Percentiles rank a stretch among this genome's conserved stretches.
These are phyloP conservation scores for Metschnikowia chrysomelidarum DNA, from an alignment of 805 yeast species.

Conservation along the genomic window DNA sequence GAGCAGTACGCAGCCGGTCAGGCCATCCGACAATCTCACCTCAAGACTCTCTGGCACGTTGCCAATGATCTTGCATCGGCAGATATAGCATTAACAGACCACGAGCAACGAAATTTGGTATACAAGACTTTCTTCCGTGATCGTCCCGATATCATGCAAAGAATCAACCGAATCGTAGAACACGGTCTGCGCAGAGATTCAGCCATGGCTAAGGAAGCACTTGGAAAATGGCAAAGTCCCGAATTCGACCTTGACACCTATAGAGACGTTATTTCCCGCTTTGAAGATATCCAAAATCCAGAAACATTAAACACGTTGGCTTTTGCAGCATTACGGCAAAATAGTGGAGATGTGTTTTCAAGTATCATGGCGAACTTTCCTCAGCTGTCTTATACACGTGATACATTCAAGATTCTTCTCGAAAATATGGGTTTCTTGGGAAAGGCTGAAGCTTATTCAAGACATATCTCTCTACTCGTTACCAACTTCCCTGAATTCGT, in stretches of 20 bases:
- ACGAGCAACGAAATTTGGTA: slow-evolving; percentile 30
- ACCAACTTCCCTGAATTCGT: slow-evolving; percentile 5
- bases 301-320: slow-evolving; percentile 28
- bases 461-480: slow-evolving; percentile 6
- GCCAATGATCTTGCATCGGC: slow-evolving; percentile 27
- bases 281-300: slow-evolving; percentile 12
- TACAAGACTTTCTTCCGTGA: slow-evolving; percentile 34
- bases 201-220: neutral
- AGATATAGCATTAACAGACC: slow-evolving; percentile 27
- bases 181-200: slow-evolving; percentile 1
- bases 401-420: slow-evolving; percentile 16
- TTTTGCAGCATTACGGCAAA: slow-evolving; percentile 30
- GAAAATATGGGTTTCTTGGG: slow-evolving; percentile 14
- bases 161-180: slow-evolving; percentile 8
- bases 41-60: slow-evolving; percentile 23
- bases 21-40: slow-evolving; percentile 20
- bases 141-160: slow-evolving; percentile 20
- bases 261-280: slow-evolving; percentile 18
- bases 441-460: slow-evolving; percentile 1
- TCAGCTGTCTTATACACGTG: slow-evolving; percentile 8
- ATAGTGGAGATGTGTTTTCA: slow-evolving; percentile 19
- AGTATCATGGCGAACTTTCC: slow-evolving; percentile 20
- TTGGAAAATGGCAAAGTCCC: slow-evolving; percentile 3
- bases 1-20: slow-evolving; percentile 20
- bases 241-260: slow-evolving; percentile 24